Conservation (phyloP, 192 early-diverging fungal species). For the Oehlia diaphana region DNA sequence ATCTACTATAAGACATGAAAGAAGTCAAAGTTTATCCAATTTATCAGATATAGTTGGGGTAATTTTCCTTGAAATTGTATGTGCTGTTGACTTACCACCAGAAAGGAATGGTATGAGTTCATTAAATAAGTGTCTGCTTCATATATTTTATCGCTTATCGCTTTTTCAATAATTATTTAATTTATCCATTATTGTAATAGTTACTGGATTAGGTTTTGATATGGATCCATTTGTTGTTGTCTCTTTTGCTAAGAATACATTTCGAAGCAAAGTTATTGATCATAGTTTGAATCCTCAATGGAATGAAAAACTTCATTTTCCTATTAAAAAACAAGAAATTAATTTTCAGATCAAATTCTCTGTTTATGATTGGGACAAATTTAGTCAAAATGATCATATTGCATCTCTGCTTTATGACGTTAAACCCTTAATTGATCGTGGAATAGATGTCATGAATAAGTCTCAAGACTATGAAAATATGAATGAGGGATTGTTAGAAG, state of each 20-base stretch:
- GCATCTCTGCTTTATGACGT: slow-evolving; percentile 50
- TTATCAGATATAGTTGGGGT: slow-evolving; percentile 31
- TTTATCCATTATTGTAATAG: slow-evolving; percentile 17
- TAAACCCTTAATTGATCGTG: slow-evolving; percentile 48
- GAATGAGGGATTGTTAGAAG: slow-evolving; percentile 45
- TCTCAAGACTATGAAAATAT: slow-evolving; percentile 2
- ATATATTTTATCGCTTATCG: not conserved
- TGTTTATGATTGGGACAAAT: slow-evolving; percentile 75
- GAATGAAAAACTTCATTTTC: slow-evolving; percentile 73
- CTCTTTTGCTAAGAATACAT: slow-evolving; percentile 68
- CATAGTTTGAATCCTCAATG: slow-evolving; percentile 73
- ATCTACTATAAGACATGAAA: not conserved
- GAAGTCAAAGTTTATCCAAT: not conserved
- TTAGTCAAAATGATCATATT: slow-evolving; percentile 67
- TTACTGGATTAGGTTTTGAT: slow-evolving; percentile 63
- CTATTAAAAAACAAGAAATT: slow-evolving; percentile 45
- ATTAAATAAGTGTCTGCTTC: not conserved
- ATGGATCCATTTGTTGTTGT: slow-evolving; percentile 85
- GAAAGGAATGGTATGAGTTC: slow-evolving; percentile 36
- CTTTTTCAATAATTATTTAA: not conserved
- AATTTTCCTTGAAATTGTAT: slow-evolving; percentile 43
- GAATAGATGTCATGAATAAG: slow-evolving; percentile 9
- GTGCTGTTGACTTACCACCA: slow-evolving; percentile 38
- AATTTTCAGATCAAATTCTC: slow-evolving; percentile 54
- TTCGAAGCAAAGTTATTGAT: slow-evolving; percentile 62